These are phyloP conservation scores for Mucor sp. DNA, from an alignment of 371 early-diverging fungal species.

Conservation along the genomic window DNA sequence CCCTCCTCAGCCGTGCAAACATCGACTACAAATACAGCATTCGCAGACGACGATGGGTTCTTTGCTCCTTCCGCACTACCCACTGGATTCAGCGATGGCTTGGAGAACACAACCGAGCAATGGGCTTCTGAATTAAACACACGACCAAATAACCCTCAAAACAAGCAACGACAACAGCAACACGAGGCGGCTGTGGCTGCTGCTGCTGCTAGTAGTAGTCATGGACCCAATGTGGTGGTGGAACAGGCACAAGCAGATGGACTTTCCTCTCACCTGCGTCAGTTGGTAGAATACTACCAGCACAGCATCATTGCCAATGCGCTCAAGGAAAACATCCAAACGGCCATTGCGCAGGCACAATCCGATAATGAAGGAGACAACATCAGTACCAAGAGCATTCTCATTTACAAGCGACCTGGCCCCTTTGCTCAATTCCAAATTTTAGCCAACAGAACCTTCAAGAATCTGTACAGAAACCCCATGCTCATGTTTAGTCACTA, in stretches of 20 bases:
- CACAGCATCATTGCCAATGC: constrained; percentile 48
- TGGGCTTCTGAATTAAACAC: constrained; percentile 45
- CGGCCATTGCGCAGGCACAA: constrained; percentile 27
- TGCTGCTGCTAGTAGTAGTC: neutral
- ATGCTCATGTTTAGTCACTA: constrained; percentile 85
- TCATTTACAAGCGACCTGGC: constrained; percentile 59
- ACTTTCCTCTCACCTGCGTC: constrained; percentile 45
- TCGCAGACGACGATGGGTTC: constrained; percentile 6
- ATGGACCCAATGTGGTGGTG: constrained; percentile 20
- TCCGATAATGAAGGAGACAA: constrained; percentile 1
- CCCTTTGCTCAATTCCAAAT: constrained; percentile 80
- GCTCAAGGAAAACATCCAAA: constrained; percentile 51
- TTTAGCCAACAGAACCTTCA: constrained; percentile 80
- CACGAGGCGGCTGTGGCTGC: neutral
- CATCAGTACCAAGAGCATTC: constrained; percentile 18
- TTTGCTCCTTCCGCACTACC: constrained; percentile 11
- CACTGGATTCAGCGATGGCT: constrained; percentile 21
- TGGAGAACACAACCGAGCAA: constrained; percentile 48
- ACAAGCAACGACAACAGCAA: neutral
- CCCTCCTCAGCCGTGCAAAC: neutral
- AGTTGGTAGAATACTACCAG: constrained; percentile 51
- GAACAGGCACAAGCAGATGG: constrained; percentile 30
- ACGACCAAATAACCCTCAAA: constrained; percentile 8
- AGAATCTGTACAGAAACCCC: constrained; percentile 87
- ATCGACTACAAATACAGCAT: neutral